These are phyloP conservation scores for Phytophthora litchii DNA, from an alignment of 352 stramenopile genomes.

Conservation along the genomic window DNA sequence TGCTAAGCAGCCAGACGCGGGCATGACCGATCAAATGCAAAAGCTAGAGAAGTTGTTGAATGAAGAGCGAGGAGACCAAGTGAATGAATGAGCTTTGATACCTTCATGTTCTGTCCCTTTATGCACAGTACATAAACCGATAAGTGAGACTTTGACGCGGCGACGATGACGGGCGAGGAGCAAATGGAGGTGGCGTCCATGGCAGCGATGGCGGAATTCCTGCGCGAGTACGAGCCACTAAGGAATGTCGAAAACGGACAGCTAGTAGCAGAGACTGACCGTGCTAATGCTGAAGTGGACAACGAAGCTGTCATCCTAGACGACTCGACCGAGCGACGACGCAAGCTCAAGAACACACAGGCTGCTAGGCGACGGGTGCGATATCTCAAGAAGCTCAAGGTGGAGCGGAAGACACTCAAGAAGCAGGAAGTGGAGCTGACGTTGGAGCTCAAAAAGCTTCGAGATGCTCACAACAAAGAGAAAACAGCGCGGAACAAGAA, in stretches of 20 bases:
- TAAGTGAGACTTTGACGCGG: conserved; percentile 2
- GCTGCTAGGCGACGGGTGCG: conserved; percentile 22
- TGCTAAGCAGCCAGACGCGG: no score
- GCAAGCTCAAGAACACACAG: conserved; percentile 22
- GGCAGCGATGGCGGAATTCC: conserved; percentile 21
- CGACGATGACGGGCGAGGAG: conserved; percentile 14
- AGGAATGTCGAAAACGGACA: not conserved
- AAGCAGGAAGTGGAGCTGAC: conserved; percentile 27
- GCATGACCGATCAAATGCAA: no score
- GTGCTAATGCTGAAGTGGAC: not conserved
- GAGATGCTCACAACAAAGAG: conserved; percentile 3
- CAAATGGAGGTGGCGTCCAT: conserved; percentile 20
- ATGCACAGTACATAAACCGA: conserved; percentile 18
- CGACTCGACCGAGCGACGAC: conserved; percentile 6
- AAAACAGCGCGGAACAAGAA: conserved; percentile 19
- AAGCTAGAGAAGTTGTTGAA: no score
- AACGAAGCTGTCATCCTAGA: no score
- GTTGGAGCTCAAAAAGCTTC: conserved; percentile 15
- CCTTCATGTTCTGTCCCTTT: not conserved
- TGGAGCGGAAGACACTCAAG: conserved; percentile 20
- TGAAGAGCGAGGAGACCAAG: no score
- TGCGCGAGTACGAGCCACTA: conserved; percentile 25
- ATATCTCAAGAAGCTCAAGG: conserved; percentile 29
- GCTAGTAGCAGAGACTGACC: conserved; percentile 9
- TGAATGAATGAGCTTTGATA: no score